phyloP scores from a whole-genome alignment of 306 rosid genomes.

The Malus sieversii region DNA sequence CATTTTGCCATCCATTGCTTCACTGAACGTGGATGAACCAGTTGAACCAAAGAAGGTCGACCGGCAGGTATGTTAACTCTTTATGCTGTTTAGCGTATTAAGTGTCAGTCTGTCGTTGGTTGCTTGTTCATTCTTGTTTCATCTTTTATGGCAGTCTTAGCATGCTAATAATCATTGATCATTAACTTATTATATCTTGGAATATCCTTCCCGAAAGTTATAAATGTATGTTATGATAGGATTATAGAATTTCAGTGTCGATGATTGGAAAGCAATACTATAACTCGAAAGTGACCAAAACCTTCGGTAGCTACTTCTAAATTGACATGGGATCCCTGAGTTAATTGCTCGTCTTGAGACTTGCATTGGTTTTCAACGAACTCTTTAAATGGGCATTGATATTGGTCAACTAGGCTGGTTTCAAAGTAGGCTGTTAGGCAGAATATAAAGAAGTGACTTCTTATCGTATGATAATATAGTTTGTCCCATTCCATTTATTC shows the following conservation, averaged over 20 bases:
- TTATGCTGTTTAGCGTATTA: not conserved
- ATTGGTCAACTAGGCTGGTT: not conserved
- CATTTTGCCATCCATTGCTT: slow-evolving; percentile 6
- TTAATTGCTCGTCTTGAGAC: not conserved
- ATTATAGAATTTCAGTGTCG: not conserved
- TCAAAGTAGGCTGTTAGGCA: not conserved
- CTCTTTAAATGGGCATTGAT: not conserved
- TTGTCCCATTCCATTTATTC: not conserved
- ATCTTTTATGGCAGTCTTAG: not conserved
- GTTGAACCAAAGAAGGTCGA: slow-evolving; percentile 53
- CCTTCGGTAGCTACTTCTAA: not conserved
- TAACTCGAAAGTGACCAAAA: not conserved
- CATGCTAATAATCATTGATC: not conserved
- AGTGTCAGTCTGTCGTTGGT: not conserved
- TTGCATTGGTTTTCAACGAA: not conserved
- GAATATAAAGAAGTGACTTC: not conserved
- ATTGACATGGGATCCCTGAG: not conserved
- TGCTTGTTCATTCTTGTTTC: not conserved
- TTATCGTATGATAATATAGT: not conserved
- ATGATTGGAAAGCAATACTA: not conserved
- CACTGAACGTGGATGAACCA: slow-evolving; percentile 20
- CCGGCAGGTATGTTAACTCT: slow-evolving; percentile 51
- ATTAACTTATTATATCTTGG: not conserved
- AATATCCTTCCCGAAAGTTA: not conserved
- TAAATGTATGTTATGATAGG: not conserved